Evolutionary conservation across 139 green algal species (phyloP), one percentile per base, ranked within the genome.

Genomic region (Coelastrella sp.): DNA sequence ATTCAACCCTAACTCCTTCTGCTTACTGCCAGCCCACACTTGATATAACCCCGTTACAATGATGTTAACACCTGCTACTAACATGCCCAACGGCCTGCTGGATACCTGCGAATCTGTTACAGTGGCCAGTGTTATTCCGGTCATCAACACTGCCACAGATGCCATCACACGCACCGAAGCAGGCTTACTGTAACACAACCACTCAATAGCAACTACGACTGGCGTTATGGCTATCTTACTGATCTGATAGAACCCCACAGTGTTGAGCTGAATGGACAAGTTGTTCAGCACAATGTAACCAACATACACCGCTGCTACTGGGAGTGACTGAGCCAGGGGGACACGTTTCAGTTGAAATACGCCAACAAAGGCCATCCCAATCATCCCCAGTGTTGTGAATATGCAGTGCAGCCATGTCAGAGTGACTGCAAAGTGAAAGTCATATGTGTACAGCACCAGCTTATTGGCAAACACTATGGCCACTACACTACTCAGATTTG

Each of bases 381-480:
- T 67, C 91, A 91, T 91, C 37, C 89, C 91, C 23, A 69, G 38
- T 38, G 95, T 30, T 2, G 95, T 98, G 62, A 93, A 89, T 3
- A 96, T 4, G 1, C 95, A 98, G 88, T 98, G 95, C 17, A 98
- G 90, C 83, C 94, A 92, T 2, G 95, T 98, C 6, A 98, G 89
- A 5, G 93, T 90, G 69, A 91, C 94, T 0, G 93, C 95, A 89
- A 96, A 98, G 30, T 88, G 76, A 73, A 97, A 98, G 30, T 87
- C 77, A 80, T 91, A 96, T 2, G 88, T 86, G 40, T 66, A 48
- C 66, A 96, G 95, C 0, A 97, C 93, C 21, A 92, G 67, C 84
- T 98, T 98, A 89, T 98, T 98, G 27, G 95, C 95, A 66, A 98
- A 98, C 0, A 98, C 94, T 35, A 98, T 97, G 63, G 87, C 66